These are phyloP conservation scores for Fomitopsis betulina DNA, from an alignment of 1,284 basidiomycete species.

Conservation along the genomic window DNA sequence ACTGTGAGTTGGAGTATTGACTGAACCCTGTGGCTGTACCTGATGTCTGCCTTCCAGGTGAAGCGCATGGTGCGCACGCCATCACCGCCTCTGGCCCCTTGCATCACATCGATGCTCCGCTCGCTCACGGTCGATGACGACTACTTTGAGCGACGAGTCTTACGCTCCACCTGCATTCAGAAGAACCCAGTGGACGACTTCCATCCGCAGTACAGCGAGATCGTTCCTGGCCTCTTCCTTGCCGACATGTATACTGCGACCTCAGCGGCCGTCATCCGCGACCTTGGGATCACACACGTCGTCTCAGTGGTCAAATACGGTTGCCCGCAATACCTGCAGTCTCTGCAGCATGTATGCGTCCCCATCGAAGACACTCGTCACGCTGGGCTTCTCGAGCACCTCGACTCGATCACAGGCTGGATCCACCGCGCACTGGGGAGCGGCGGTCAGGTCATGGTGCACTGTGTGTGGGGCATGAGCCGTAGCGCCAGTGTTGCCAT, in stretches of 20 bases:
- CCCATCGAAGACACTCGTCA: constrained; percentile 21
- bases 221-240: constrained; percentile 25
- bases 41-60: neutral
- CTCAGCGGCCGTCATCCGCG: constrained; percentile 14
- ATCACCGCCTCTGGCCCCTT: constrained; percentile 15
- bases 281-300: constrained; percentile 28
- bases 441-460: constrained; percentile 29
- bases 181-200: constrained; percentile 17
- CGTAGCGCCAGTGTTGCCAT: constrained; percentile 42
- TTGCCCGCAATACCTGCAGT: constrained; percentile 10
- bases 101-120: constrained; percentile 16
- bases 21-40: neutral
- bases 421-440: constrained; percentile 17
- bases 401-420: constrained; percentile 20
- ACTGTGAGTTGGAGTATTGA: neutral
- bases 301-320: constrained; percentile 18
- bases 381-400: constrained; percentile 18
- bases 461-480: constrained; percentile 48
- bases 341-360: constrained; percentile 19
- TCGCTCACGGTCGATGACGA: constrained; percentile 18
- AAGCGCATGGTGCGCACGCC: neutral
- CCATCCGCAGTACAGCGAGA: constrained; percentile 25
- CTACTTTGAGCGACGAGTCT: constrained; percentile 19
- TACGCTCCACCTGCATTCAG: constrained; percentile 18
- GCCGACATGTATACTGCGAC: constrained; percentile 27